Conservation (phyloP, 192 early-diverging fungal genomes). For the Mortierella alpina region DNA sequence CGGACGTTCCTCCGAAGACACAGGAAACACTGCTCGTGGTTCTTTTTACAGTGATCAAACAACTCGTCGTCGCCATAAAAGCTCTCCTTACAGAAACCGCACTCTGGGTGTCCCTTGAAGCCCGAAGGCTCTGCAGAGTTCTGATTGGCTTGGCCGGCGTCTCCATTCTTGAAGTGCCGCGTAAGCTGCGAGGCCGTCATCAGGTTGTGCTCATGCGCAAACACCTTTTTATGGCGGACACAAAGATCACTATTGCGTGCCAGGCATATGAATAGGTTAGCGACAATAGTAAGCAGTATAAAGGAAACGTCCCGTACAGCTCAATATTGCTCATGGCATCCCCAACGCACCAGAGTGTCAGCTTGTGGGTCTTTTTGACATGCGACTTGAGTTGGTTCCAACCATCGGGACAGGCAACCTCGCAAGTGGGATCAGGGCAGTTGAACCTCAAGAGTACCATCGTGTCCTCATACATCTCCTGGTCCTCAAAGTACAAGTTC, state of each 20-base stretch:
- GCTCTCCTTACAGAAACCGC: slow-evolving; percentile 84
- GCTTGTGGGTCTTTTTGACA: slow-evolving; percentile 77
- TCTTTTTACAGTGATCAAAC: slow-evolving; percentile 92
- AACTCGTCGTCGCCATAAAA: slow-evolving; percentile 96
- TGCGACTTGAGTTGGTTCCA: slow-evolving; percentile 91
- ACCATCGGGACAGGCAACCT: slow-evolving; percentile 76
- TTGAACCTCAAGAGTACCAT: slow-evolving; percentile 83
- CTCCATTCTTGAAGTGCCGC: slow-evolving; percentile 82
- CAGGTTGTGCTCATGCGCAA: slow-evolving; percentile 91
- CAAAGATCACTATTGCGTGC: slow-evolving; percentile 81
- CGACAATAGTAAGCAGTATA: too few species aligned
- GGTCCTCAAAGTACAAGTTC: slow-evolving; percentile 79
- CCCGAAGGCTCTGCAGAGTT: slow-evolving; percentile 67
- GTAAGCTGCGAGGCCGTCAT: slow-evolving; percentile 81
- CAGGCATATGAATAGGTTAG: background rate
- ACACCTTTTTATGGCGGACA: slow-evolving; percentile 89
- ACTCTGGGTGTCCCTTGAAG: slow-evolving; percentile 89
- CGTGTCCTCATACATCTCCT: slow-evolving; percentile 79
- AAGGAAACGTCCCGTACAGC: background rate
- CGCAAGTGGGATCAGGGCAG: slow-evolving; percentile 88
- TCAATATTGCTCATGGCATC: background rate
- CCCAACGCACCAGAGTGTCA: slow-evolving; percentile 77
- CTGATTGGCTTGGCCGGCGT: slow-evolving; percentile 53
- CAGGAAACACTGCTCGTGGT: slow-evolving; percentile 95
- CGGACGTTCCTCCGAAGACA: slow-evolving; percentile 80